Conservation (phyloP, 257 asterid genomes). For the Prunella vulgaris region DNA sequence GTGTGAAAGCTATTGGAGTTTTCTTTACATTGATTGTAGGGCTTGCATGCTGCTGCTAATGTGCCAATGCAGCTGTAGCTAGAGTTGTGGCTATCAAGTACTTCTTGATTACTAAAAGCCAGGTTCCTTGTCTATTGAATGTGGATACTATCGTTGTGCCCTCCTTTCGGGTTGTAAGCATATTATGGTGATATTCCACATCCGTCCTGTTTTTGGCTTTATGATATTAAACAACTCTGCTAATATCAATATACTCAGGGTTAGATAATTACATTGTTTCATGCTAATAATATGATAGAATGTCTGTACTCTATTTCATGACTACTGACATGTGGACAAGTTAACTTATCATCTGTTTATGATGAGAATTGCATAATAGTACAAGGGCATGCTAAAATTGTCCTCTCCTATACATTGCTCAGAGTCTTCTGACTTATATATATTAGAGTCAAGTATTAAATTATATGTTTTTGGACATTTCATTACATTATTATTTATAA, state of each 20-base stretch:
- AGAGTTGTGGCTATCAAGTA: background rate
- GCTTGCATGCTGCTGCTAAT: background rate
- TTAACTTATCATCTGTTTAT: background rate
- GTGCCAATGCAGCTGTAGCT: background rate
- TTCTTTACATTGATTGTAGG: background rate
- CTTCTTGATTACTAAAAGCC: background rate
- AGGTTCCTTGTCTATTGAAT: background rate
- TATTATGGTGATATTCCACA: background rate
- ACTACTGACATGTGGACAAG: background rate
- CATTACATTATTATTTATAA: constrained; percentile 3
- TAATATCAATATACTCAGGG: background rate
- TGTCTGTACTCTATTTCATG: background rate
- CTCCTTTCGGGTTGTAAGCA: background rate
- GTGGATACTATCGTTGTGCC: background rate
- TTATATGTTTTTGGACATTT: background rate
- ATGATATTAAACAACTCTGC: background rate
- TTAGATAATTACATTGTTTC: background rate
- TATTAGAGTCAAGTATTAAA: background rate
- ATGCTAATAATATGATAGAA: background rate
- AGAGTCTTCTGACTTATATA: background rate
- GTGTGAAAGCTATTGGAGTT: background rate
- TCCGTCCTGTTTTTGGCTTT: background rate
- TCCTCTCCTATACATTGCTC: background rate
- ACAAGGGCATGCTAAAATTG: background rate
- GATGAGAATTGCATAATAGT: background rate